A percentile compares a stretch with the other conserved stretches of the same genome.
These are phyloP conservation scores for Fusarium concolor DNA, from an alignment of 2,329 filamentous ascomycete species.

Conservation along the genomic window DNA sequence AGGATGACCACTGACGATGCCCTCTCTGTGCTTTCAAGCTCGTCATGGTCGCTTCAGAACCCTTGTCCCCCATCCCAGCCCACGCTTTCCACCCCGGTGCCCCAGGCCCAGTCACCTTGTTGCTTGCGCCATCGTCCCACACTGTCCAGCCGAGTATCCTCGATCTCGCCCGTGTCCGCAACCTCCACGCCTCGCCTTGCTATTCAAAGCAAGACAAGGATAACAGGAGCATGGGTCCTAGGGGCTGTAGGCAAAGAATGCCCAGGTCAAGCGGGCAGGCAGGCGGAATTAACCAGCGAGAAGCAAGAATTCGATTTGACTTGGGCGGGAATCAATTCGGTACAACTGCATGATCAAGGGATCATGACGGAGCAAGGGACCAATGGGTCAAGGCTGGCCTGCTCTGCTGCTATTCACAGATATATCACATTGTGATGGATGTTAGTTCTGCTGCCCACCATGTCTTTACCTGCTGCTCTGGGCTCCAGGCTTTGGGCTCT, in stretches of 20 bases:
- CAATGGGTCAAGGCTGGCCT: slow-evolving; percentile 21
- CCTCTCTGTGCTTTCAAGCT: slow-evolving; percentile 35
- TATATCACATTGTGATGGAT: slow-evolving; percentile 29
- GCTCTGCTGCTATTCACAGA: slow-evolving; percentile 18
- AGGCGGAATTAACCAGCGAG: slow-evolving; percentile 28
- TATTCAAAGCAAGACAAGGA: slow-evolving; percentile 41
- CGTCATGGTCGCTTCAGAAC: slow-evolving; percentile 44
- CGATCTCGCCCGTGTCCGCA: slow-evolving; percentile 44
- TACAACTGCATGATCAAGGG: slow-evolving; percentile 29
- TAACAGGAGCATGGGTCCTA: slow-evolving; percentile 20
- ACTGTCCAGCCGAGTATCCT: slow-evolving; percentile 48
- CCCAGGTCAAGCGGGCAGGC: slow-evolving; percentile 18
- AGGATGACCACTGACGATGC: slow-evolving; percentile 36
- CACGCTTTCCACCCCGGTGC: slow-evolving; percentile 40
- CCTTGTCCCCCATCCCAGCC: slow-evolving; percentile 40
- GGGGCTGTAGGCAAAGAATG: slow-evolving; percentile 24
- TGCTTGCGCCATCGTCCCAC: slow-evolving; percentile 49
- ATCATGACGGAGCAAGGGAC: slow-evolving; percentile 28
- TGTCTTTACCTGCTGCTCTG: background rate
- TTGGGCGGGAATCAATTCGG: slow-evolving; percentile 35
- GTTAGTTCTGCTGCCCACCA: slow-evolving; percentile 14
- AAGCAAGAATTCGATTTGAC: slow-evolving; percentile 32
- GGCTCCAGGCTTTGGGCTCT: background rate
- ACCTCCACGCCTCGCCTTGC: slow-evolving; percentile 45
- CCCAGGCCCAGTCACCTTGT: slow-evolving; percentile 43